Percentiles rank a stretch among this genome's conserved stretches.
Evolutionary conservation across 1,139 yeast genomes (phyloP).

Genomic region (Oligophagozyma castellii): DNA sequence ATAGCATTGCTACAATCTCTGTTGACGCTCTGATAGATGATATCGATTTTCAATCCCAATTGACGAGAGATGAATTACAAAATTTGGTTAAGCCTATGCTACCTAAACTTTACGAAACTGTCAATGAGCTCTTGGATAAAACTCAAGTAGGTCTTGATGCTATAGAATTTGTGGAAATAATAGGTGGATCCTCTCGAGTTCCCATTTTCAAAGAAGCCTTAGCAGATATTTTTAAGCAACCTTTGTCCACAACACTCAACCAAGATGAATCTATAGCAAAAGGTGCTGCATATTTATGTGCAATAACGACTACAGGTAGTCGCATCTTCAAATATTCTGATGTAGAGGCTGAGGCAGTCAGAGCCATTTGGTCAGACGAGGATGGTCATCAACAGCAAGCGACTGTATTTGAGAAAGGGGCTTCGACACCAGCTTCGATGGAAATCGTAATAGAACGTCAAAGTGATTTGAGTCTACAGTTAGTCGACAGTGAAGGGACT

Average conservation of each 20-base stretch:
- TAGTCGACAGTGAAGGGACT: no score
- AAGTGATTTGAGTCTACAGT: no score
- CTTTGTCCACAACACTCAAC: constrained; percentile 84
- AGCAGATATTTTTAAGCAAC: constrained; percentile 69
- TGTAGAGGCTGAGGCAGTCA: no score
- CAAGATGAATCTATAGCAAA: constrained; percentile 98
- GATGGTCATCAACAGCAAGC: no score
- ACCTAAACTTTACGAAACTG: constrained; percentile 58
- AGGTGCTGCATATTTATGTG: constrained; percentile 98
- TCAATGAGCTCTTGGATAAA: constrained; percentile 65
- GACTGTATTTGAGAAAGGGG: no score
- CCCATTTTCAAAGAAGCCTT: constrained; percentile 79
- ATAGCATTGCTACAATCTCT: constrained; percentile 83
- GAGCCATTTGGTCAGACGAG: no score
- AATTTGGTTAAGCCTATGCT: constrained; percentile 71
- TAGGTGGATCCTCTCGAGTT: constrained; percentile 97
- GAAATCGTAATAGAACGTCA: no score
- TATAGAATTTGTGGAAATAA: constrained; percentile 79
- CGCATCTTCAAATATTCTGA: no score
- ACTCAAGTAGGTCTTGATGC: constrained; percentile 63
- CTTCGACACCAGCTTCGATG: no score
- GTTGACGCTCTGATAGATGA: constrained; percentile 95
- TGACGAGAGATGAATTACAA: constrained; percentile 87
- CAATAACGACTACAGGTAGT: no score
- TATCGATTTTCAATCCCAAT: constrained; percentile 81